These are phyloP conservation scores for Solanum pennellii DNA, from an alignment of 257 asterid species.

Conservation along the genomic window DNA sequence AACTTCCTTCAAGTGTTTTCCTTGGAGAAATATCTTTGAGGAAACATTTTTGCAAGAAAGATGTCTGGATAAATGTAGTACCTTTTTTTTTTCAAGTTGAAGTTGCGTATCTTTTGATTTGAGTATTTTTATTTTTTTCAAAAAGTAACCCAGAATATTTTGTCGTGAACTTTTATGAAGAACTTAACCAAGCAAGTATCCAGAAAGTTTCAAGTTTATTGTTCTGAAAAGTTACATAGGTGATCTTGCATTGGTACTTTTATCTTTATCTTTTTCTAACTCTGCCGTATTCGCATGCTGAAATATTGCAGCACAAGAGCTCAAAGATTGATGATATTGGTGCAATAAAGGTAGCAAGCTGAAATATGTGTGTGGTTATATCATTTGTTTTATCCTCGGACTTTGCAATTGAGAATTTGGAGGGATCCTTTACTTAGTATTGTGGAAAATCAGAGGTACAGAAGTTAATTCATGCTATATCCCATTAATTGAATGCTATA, in stretches of 20 bases:
- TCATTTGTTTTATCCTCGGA: constrained; percentile 37
- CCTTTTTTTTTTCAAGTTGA: neutral
- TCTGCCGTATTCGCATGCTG: constrained; percentile 19
- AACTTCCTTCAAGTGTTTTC: neutral
- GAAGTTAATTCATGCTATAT: constrained; percentile 10
- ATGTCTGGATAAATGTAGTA: neutral
- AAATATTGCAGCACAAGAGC: constrained; percentile 79
- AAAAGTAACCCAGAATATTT: neutral
- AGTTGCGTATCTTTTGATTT: neutral
- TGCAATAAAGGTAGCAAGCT: constrained; percentile 82
- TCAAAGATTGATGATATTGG: constrained; percentile 89
- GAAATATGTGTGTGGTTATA: constrained; percentile 35
- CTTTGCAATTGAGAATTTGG: constrained; percentile 57
- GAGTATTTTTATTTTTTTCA: neutral
- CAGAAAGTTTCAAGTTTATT: neutral
- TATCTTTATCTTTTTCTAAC: constrained; percentile 1
- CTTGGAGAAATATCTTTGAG: neutral
- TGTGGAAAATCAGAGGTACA: constrained; percentile 60
- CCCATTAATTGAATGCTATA: constrained; percentile 14
- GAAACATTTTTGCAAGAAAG: neutral
- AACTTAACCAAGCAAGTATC: neutral
- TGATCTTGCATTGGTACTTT: neutral
- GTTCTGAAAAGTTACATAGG: neutral
- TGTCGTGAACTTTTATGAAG: neutral
- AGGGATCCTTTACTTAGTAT: constrained; percentile 40